Conservation (phyloP, 2,329 filamentous ascomycete species). For the Pseudogymnoascus pannorum region DNA sequence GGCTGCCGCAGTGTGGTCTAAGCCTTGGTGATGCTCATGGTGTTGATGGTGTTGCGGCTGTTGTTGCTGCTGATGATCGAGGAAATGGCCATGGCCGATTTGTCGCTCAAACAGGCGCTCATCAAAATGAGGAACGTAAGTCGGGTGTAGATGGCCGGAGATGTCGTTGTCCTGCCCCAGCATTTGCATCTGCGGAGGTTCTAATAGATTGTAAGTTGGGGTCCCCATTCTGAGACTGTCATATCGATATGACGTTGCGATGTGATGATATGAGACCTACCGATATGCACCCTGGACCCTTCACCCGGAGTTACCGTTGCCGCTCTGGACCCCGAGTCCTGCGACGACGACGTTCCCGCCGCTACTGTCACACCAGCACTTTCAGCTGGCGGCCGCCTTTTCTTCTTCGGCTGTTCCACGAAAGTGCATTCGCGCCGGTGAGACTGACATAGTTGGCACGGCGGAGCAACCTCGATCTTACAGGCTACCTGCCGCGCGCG, state of each 20-base stretch:
- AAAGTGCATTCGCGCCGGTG: constrained; percentile 39
- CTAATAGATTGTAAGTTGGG: neutral
- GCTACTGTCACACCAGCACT: neutral
- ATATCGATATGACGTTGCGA: neutral
- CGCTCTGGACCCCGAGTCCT: neutral
- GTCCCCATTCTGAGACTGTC: neutral
- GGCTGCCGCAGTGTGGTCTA: neutral
- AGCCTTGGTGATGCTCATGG: constrained; percentile 22
- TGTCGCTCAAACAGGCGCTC: constrained; percentile 17
- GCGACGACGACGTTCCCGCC: neutral
- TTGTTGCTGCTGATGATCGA: constrained; percentile 18
- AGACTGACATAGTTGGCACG: constrained; percentile 37
- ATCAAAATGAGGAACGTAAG: neutral
- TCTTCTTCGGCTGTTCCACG: constrained; percentile 33
- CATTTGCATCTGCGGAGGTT: neutral
- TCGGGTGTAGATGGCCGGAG: neutral
- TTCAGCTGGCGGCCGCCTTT: constrained; percentile 11
- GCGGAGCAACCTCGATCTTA: constrained; percentile 35
- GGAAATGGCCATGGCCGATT: constrained; percentile 20
- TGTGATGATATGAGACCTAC: neutral
- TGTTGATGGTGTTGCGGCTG: constrained; percentile 20
- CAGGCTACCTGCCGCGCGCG: constrained; percentile 39
- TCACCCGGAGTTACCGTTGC: neutral
- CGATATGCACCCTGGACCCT: neutral
- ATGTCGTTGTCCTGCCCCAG: neutral